These are phyloP conservation scores for Coemansia sp. DNA, from an alignment of 192 early-diverging fungal genomes.

Conservation along the genomic window DNA sequence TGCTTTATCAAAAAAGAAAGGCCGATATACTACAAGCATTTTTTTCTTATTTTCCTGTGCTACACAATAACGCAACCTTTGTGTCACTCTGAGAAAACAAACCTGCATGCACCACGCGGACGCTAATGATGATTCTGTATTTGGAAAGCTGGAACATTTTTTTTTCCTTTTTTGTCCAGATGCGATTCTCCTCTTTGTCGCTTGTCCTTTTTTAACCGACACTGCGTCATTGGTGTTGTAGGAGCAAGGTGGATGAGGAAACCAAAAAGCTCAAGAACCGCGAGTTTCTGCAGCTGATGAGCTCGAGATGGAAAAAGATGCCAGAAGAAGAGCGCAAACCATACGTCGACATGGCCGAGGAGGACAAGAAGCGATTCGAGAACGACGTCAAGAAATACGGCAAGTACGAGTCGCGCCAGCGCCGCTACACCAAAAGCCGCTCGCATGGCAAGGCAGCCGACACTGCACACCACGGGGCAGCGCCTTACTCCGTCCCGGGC, in stretches of 20 bases:
- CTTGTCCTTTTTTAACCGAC: background rate
- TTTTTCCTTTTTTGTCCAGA: too few species aligned
- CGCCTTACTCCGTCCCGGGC: slow-evolving; percentile 7
- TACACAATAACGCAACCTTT: background rate
- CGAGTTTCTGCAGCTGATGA: slow-evolving; percentile 57
- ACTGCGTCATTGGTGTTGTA: too few species aligned
- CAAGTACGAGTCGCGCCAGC: slow-evolving; percentile 54
- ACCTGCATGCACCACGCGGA: too few species aligned
- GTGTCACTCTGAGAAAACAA: background rate
- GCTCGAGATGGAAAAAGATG: slow-evolving; percentile 51
- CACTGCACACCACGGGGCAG: background rate
- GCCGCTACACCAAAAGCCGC: slow-evolving; percentile 40
- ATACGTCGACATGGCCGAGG: slow-evolving; percentile 41
- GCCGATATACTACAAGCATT: too few species aligned
- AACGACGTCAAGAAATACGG: slow-evolving; percentile 50
- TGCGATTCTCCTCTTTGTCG: background rate
- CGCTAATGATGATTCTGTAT: too few species aligned
- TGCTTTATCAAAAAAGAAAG: too few species aligned
- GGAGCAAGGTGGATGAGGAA: slow-evolving; percentile 42
- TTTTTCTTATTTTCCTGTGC: too few species aligned
- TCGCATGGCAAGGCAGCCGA: slow-evolving; percentile 2
- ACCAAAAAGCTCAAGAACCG: slow-evolving; percentile 55
- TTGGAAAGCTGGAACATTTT: too few species aligned
- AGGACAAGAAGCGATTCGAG: slow-evolving; percentile 52
- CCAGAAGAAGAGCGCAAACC: slow-evolving; percentile 43